Evolutionary conservation across 805 yeast species (phyloP).

Genomic region (Starmera dryadoides): DNA sequence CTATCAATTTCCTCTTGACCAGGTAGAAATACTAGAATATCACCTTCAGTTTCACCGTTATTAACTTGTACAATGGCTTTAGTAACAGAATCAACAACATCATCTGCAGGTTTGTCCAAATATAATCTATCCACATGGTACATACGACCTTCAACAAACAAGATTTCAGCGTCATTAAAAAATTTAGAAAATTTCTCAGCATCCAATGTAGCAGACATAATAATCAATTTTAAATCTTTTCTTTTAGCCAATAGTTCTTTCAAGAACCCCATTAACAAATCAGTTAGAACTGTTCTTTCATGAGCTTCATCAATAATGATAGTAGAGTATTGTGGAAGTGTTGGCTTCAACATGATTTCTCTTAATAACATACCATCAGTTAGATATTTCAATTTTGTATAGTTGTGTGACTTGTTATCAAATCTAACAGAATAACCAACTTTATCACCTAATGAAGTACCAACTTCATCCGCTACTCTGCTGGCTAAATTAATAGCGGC

Average conservation of each 20-base stretch:
- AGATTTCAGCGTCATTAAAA: conserved; percentile 10
- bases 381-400: conserved; percentile 72
- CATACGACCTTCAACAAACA: conserved; percentile 65
- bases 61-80: conserved; percentile 75
- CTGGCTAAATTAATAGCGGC: conserved; percentile 93
- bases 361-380: conserved; percentile 97
- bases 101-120: conserved; percentile 60
- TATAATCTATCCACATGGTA: conserved; percentile 75
- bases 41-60: conserved; percentile 70
- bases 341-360: conserved; percentile 74
- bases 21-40: conserved; percentile 84
- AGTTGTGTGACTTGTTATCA: conserved; percentile 54
- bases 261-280: conserved; percentile 81
- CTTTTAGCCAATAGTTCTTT: conserved; percentile 53
- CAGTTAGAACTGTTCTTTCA: conserved; percentile 90
- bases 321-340: conserved; percentile 59
- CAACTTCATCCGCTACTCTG: conserved; percentile 86
- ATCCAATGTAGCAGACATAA: conserved; percentile 97
- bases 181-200: conserved; percentile 40
- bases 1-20: conserved; percentile 98
- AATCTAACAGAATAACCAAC: conserved; percentile 95
- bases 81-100: conserved; percentile 73
- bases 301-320: conserved; percentile 95
- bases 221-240: conserved; percentile 57
- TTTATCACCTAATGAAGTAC: conserved; percentile 65